Conservation (phyloP, 2,329 filamentous ascomycete genomes). For the Fusarium udum region DNA sequence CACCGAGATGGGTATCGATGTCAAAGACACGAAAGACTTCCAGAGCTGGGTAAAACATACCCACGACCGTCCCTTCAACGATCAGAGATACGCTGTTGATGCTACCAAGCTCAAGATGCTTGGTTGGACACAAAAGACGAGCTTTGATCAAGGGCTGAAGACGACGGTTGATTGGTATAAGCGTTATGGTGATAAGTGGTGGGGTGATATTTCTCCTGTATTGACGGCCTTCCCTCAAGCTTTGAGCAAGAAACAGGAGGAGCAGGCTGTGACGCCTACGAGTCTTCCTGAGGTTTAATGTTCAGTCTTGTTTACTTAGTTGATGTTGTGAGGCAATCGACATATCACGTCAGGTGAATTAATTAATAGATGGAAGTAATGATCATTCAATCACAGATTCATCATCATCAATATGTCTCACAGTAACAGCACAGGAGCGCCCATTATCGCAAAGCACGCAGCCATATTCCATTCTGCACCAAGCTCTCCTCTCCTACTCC, state of each 20-base stretch:
- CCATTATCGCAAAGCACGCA: neutral
- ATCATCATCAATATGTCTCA: accelerated
- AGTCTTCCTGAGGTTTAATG: neutral
- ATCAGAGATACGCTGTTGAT: neutral
- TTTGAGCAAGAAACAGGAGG: neutral
- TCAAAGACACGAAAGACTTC: neutral
- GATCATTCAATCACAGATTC: neutral
- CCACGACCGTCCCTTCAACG: neutral
- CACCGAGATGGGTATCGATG: neutral
- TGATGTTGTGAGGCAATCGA: no score
- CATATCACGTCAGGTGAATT: neutral
- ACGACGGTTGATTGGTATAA: neutral
- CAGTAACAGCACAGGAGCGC: neutral
- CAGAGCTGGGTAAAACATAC: neutral
- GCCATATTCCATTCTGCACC: neutral
- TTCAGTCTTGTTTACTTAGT: neutral
- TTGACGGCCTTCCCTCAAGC: neutral
- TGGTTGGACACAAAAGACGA: neutral
- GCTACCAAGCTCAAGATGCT: neutral
- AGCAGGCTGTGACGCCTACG: neutral
- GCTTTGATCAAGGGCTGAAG: neutral
- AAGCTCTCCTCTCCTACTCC: neutral
- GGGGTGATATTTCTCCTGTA: neutral
- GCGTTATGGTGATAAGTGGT: neutral
- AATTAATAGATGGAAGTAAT: accelerated